Evolutionary conservation across 768 basidiomycete genomes (phyloP).

Genomic region (Lactarius akahatsu): DNA sequence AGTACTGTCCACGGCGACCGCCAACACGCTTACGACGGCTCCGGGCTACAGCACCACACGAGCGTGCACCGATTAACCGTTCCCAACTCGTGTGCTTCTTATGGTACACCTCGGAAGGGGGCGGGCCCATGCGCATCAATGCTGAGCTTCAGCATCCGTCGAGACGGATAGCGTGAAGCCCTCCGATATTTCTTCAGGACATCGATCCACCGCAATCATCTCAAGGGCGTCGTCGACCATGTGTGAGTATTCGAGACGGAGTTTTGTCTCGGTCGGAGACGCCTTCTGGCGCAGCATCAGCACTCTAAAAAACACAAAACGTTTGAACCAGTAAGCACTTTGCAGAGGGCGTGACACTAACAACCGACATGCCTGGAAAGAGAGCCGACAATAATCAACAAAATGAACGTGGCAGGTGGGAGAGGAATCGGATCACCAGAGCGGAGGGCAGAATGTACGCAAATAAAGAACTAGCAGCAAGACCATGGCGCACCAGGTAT

Average conservation of each 20-base stretch:
- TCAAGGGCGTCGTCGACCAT: constrained; percentile 25
- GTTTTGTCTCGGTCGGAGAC: constrained; percentile 22
- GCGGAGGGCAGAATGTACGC: constrained; percentile 22
- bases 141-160: not conserved
- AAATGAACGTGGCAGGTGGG: not conserved
- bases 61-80: not conserved
- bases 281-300: constrained; percentile 26
- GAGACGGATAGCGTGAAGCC: not conserved
- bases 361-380: constrained; percentile 23
- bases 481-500: not conserved
- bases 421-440: constrained; percentile 14
- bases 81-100: not conserved
- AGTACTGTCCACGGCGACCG: not conserved
- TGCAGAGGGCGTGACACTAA: constrained; percentile 5
- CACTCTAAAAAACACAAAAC: constrained; percentile 16
- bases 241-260: constrained; percentile 1
- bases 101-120: not conserved
- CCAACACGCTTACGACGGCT: not conserved
- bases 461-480: constrained; percentile 13
- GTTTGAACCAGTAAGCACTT: not conserved
- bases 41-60: constrained; percentile 6
- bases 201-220: constrained; percentile 6
- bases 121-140: not conserved
- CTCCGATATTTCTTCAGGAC: not conserved
- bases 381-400: not conserved